Base-by-base conservation (phyloP, 78 protist genomes). In the Isochrysis galbana region DNA sequence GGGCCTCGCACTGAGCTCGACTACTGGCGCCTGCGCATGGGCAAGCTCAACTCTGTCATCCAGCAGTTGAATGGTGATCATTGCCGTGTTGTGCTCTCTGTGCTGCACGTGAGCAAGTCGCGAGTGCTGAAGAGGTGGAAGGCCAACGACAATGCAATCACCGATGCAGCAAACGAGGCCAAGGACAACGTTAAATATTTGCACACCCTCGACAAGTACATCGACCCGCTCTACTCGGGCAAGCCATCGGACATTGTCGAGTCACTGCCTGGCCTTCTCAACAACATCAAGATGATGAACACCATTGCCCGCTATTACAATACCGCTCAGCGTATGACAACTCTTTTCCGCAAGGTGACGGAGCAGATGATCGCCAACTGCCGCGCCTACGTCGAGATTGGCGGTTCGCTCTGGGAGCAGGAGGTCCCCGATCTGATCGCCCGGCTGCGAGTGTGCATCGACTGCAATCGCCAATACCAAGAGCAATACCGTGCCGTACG, bases 111-210 rank as follows among this genome's bases (percentile, higher is more conserved):
- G 7, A 93, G 94, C 45, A 84, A 51, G 82, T 72, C 29, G 17
- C 48, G 47, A 39, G 54, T 46, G 45, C 39, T 94, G 42, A 26
- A 32, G 77, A 42, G 54, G 32, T 96, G 97, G 97, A 34, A 29
- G 17, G 23, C 41, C 7, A 34, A 72, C 10, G 96, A 94, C 48
- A 74, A 39, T 29, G 32, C 23, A 26, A 7, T 94, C 42, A 93
- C 94, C 0, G 95, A 94, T 54, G 89, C 92, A 26, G 14, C 80
- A 38, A 94, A 94, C 90, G 95, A 94, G 55, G 96, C 96, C 21
- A 96, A 94, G 93, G 98, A 96, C 93, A 96, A 95, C 89, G 91
- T 94, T 46, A 88, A 91, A 72, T 95, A 91, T 48, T 89, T 96
- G 22, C 80, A 89, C 34, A 92, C 91, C 5, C 80, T 96, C 23